These are phyloP conservation scores for Chrysosporium keratinophilum DNA, from an alignment of 2,329 filamentous ascomycete species.

Conservation along the genomic window DNA sequence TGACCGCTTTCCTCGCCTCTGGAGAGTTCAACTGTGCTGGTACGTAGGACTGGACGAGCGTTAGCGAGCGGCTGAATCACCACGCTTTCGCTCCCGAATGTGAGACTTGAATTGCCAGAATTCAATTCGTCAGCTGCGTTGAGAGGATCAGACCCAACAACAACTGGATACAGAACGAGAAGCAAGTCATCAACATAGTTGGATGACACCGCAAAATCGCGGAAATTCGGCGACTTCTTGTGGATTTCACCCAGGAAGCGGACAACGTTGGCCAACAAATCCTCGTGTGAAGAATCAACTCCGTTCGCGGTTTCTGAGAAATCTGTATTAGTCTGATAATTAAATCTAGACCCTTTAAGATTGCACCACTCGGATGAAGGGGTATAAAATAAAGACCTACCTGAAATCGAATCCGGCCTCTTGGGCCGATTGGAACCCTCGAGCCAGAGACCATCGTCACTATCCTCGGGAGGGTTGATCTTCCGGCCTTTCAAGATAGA, in stretches of 20 bases:
- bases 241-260: conserved; percentile 73
- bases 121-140: conserved; percentile 78
- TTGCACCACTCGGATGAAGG: neutral
- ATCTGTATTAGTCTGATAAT: neutral
- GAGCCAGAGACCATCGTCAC: conserved; percentile 10
- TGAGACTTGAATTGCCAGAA: conserved; percentile 67
- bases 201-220: conserved; percentile 69
- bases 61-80: conserved; percentile 66
- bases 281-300: conserved; percentile 45
- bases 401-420: neutral
- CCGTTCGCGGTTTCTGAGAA: neutral
- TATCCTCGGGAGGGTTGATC: conserved; percentile 11
- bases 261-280: conserved; percentile 63
- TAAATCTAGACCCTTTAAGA: neutral
- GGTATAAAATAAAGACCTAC: neutral
- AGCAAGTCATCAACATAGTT: conserved; percentile 74
- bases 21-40: conserved; percentile 46
- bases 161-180: conserved; percentile 70
- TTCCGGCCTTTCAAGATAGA: conserved; percentile 54
- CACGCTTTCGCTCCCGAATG: conserved; percentile 76
- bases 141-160: conserved; percentile 77
- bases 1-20: conserved; percentile 21
- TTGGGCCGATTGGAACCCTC: neutral
- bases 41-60: conserved; percentile 59
- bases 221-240: conserved; percentile 62